phyloP scores from a whole-genome alignment of 2,329 filamentous ascomycete species.

The Neofusicoccum laricinum region DNA sequence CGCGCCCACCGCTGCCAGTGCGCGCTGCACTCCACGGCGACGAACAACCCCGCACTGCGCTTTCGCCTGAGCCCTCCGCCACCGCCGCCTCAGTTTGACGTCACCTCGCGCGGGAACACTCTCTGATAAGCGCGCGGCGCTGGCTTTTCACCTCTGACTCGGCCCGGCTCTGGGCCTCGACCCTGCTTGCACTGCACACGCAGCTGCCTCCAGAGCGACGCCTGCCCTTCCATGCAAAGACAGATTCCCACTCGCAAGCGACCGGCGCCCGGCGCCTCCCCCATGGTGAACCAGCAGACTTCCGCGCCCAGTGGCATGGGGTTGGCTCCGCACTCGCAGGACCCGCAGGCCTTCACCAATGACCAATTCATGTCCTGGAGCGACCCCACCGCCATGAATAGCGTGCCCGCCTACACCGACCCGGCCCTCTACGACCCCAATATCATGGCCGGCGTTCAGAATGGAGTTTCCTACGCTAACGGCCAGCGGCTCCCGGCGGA shows the following conservation, averaged over 20 bases:
- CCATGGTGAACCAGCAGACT: slow-evolving; percentile 55
- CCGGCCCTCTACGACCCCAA: slow-evolving; percentile 36
- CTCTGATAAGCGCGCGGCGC: slow-evolving; percentile 1
- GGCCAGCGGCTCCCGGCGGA: slow-evolving; percentile 4
- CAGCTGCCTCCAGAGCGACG: background rate
- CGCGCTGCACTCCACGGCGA: background rate
- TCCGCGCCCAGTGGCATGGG: slow-evolving; percentile 28
- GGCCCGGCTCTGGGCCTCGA: slow-evolving; percentile 8
- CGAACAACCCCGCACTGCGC: background rate
- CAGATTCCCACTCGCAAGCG: slow-evolving; percentile 59
- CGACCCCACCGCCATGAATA: slow-evolving; percentile 25
- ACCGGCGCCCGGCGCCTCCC: slow-evolving; percentile 67
- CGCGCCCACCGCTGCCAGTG: background rate
- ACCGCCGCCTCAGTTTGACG: background rate
- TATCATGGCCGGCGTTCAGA: slow-evolving; percentile 11
- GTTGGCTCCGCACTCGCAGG: slow-evolving; percentile 18
- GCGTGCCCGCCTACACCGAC: slow-evolving; percentile 34
- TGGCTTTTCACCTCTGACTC: slow-evolving; percentile 11
- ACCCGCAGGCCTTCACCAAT: slow-evolving; percentile 22
- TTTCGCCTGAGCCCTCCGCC: background rate
- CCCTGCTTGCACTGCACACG: background rate
- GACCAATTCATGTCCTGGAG: slow-evolving; percentile 36
- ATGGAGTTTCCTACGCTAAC: slow-evolving; percentile 23
- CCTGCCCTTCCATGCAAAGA: slow-evolving; percentile 2
- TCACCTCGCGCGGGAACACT: background rate